Base-by-base conservation (phyloP, 1,284 basidiomycete genomes). In the Bjerkandera adusta region DNA sequence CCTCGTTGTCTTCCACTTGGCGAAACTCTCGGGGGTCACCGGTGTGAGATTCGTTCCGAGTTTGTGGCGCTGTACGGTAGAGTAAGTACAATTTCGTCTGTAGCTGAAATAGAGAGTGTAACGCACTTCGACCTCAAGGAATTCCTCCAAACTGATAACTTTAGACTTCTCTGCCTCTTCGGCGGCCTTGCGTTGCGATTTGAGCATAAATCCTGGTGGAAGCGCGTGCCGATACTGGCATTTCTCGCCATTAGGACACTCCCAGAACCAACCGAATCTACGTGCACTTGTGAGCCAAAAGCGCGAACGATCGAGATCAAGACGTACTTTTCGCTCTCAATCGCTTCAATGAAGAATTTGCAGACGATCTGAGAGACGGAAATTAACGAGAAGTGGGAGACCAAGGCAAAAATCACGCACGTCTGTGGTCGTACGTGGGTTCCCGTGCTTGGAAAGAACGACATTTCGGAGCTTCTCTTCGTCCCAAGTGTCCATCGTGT, bases 401-500 rank as follows among this genome's bases (percentile, higher is more conserved):
- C 34, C 12, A 38, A 35, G 3, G 39, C 18, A 44, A 3, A 38
- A 45, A 35, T 43, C 24, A 55, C 85, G 50, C 61, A 92, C 91
- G 65, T 97, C 94, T 36, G 96, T 99, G 2, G 87, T 93, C 25
- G 89, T 95, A 58, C 83, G 79, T 41, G 94, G 94, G 67, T 97
- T 97, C 26, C 92, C 92, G 48, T 81, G 76, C 68, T 98, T 98
- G 44, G 89, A 91, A 12, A 85, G 61, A 7, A 99, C 90, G 49
- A 99, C 97, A 21, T 72, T 80, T 40, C 84, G 77, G 42, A 99
- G 73, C 69, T 96, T 98, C 57, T 85, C 94, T 56, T 98, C 90
- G 69, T 98, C 94, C 96, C 96, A 99, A 57, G 77, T 86, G 59
- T 97, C 95, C 96, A 99, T 99, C 7, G 94, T 97, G 67, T 97